A percentile compares a stretch with the other conserved stretches of the same genome.
Evolutionary conservation across 768 basidiomycete genomes (phyloP).

Genomic region (Rhizopogon sp.): DNA sequence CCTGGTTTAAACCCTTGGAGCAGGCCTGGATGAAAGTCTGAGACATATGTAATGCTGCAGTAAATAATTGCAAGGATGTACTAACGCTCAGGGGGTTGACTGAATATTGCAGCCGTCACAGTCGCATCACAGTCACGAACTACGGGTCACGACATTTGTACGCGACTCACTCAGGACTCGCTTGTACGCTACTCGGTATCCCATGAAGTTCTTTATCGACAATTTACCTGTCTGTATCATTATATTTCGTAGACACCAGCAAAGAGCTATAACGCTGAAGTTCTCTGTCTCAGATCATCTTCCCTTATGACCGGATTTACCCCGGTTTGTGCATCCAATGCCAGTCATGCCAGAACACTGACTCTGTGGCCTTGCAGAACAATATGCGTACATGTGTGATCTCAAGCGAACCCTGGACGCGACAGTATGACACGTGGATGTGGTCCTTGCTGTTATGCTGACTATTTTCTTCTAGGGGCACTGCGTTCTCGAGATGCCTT

Average conservation of each 20-base stretch:
- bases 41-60: too few species aligned
- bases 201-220: slow-evolving; percentile 82
- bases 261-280: background rate
- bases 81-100: too few species aligned
- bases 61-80: background rate
- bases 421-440: slow-evolving; percentile 46
- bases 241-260: background rate
- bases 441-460: background rate
- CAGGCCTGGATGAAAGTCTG: too few species aligned
- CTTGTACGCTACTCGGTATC: background rate
- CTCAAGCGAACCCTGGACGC: slow-evolving; percentile 95
- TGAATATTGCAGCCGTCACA: background rate
- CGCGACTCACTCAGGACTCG: too few species aligned
- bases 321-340: slow-evolving; percentile 51
- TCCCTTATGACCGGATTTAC: slow-evolving; percentile 94
- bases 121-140: background rate
- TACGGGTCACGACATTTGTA: background rate
- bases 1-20: too few species aligned
- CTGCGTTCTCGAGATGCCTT: slow-evolving; percentile 99
- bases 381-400: slow-evolving; percentile 99
- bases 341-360: slow-evolving; percentile 5
- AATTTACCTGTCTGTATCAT: slow-evolving; percentile 59
- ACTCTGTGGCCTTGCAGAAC: slow-evolving; percentile 48
- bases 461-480: slow-evolving; percentile 65
- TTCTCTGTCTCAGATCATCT: slow-evolving; percentile 56